phyloP scores from a whole-genome alignment of 495 filamentous ascomycete genomes.

The Cercophora newfieldiana region DNA sequence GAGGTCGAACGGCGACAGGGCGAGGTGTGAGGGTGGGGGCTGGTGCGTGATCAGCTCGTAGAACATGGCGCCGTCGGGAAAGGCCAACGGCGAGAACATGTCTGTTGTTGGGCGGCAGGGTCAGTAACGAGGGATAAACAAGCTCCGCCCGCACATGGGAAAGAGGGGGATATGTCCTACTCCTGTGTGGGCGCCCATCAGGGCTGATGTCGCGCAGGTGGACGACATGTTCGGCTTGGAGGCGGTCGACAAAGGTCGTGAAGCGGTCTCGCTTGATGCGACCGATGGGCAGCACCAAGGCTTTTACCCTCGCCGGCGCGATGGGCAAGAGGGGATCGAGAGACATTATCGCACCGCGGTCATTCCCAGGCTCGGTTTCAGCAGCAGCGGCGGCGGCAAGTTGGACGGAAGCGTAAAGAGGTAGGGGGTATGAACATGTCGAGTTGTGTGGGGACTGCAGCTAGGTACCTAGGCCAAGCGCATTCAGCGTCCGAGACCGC shows the following conservation, averaged over 20 bases:
- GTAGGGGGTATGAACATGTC: constrained; percentile 25
- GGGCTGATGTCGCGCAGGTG: constrained; percentile 89
- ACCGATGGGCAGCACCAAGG: constrained; percentile 81
- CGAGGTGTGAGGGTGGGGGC: constrained; percentile 72
- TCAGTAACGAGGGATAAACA: not conserved
- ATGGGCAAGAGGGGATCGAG: constrained; percentile 84
- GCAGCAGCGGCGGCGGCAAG: constrained; percentile 7
- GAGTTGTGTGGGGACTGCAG: constrained; percentile 13
- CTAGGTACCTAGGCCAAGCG: not conserved
- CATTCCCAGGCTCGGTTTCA: constrained; percentile 23
- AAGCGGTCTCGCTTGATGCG: constrained; percentile 82
- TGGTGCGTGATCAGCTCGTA: constrained; percentile 84
- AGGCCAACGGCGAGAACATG: constrained; percentile 93
- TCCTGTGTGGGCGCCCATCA: constrained; percentile 82
- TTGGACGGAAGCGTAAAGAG: constrained; percentile 11
- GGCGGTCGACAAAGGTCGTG: constrained; percentile 69
- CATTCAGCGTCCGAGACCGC: not conserved
- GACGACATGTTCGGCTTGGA: constrained; percentile 79
- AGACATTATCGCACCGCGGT: constrained; percentile 64
- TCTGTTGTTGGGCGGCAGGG: constrained; percentile 52
- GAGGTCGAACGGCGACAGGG: constrained; percentile 80
- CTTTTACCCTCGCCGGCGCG: constrained; percentile 84
- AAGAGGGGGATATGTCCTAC: constrained; percentile 49
- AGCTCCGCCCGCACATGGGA: not conserved
- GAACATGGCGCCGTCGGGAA: constrained; percentile 83